Base-by-base conservation (phyloP, 2,329 filamentous ascomycete species). In the Pyrenophora graminea region DNA sequence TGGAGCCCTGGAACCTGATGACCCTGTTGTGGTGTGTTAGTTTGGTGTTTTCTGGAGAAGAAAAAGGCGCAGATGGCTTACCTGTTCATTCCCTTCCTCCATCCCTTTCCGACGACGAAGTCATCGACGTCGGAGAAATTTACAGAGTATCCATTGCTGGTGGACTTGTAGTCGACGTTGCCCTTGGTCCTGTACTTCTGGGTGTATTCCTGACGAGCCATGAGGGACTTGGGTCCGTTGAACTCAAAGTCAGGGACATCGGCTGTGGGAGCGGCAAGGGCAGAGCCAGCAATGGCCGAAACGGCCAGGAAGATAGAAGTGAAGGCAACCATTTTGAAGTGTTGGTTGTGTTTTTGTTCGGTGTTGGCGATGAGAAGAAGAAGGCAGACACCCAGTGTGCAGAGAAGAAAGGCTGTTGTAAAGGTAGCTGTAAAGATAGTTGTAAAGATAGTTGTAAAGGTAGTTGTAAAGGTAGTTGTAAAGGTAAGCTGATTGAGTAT, bases 111-210 rank as follows among this genome's bases (percentile, higher is more conserved):
- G 15, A 68, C 64, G 32, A 70, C 67, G 40, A 70, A 70, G 49
- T 69, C 67, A 17, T 57, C 62, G 12, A 63, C 65, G 15, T 59
- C 59, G 38, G 62, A 66, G 58, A 69, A 70, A 1, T 45, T 53
- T 7, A 66, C 64, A 1, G 61, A 64, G 59, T 69, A 68, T 1
- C 67, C 67, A 32, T 59, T 69, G 58, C 39, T 66, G 34, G 42
- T 56, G 1, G 67, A 64, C 21, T 38, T 55, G 56, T 63, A 70
- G 39, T 68, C 58, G 8, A 69, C 62, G 45, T 58, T 69, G 49
- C 67, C 67, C 25, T 56, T 57, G 13, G 67, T 70, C 56, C 66
- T 69, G 61, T 70, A 70, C 56, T 70, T 66, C 42, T 70, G 67
- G 51, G 64, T 66, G 59, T 70, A 70, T 55, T 70, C 67, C 55